Conservation (phyloP, 1,284 basidiomycete species). For the Cutaneotrichosporon spelunceum region DNA sequence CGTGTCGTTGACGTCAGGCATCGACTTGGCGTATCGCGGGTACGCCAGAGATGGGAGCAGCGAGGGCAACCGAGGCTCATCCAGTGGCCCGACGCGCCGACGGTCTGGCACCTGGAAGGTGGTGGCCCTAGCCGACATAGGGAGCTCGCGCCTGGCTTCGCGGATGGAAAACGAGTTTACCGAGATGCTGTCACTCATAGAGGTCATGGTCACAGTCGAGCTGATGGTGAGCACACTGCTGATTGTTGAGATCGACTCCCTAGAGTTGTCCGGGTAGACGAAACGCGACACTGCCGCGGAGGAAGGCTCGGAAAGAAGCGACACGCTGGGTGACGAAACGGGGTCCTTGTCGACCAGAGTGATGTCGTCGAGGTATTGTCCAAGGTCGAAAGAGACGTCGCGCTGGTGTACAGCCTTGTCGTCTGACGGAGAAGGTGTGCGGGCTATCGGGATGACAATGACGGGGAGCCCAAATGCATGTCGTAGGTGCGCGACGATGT, state of each 20-base stretch:
- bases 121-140: neutral
- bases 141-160: constrained; percentile 4
- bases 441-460: neutral
- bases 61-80: neutral
- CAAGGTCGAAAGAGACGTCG: constrained; percentile 36
- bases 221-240: neutral
- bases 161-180: constrained; percentile 26
- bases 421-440: neutral
- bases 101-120: neutral
- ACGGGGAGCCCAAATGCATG: constrained; percentile 4
- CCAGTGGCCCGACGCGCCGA: neutral
- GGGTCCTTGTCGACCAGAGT: neutral
- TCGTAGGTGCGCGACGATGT: constrained; percentile 2
- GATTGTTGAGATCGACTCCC: constrained; percentile 6
- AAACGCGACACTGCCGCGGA: neutral
- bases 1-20: constrained; percentile 11
- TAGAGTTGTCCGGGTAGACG: neutral
- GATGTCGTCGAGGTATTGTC: constrained; percentile 37
- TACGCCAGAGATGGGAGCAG: neutral
- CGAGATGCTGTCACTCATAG: constrained; percentile 12
- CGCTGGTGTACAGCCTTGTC: constrained; percentile 17
- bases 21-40: constrained; percentile 15
- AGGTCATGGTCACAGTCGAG: constrained; percentile 1
- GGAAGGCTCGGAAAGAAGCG: neutral
- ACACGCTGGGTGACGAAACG: neutral